Conservation (phyloP, 805 yeast species). For the Saccharomycopsis fibuligera region DNA sequence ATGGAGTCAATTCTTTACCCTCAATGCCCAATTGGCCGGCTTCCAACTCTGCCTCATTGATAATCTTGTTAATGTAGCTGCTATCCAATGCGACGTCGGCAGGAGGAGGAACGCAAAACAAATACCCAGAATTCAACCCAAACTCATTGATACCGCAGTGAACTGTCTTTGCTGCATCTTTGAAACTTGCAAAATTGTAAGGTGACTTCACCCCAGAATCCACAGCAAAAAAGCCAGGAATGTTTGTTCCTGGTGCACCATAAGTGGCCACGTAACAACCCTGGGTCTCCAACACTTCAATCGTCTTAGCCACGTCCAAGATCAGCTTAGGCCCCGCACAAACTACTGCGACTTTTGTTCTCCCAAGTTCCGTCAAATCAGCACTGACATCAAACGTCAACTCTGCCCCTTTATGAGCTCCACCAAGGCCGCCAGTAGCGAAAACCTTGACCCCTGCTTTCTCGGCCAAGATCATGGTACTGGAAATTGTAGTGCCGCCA, state of each 20-base stretch:
- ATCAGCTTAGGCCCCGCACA: constrained; percentile 90
- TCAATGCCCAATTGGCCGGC: constrained; percentile 46
- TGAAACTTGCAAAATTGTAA: constrained; percentile 45
- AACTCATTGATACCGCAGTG: constrained; percentile 40
- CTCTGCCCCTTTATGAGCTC: constrained; percentile 79
- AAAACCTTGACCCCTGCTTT: constrained; percentile 75
- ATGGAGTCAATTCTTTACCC: constrained; percentile 82
- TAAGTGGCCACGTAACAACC: constrained; percentile 80
- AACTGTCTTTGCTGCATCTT: constrained; percentile 59
- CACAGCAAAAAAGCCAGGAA: constrained; percentile 80
- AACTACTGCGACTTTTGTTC: constrained; percentile 83
- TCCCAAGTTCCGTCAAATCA: constrained; percentile 76
- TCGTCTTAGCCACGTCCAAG: constrained; percentile 69
- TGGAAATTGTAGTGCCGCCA: constrained; percentile 90
- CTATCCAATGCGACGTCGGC: constrained; percentile 50
- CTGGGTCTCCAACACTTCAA: constrained; percentile 85
- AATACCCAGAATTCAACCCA: constrained; percentile 56
- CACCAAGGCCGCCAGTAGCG: constrained; percentile 93
- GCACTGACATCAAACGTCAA: constrained; percentile 77
- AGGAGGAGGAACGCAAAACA: constrained; percentile 84
- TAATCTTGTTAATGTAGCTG: constrained; percentile 45
- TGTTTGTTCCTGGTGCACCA: constrained; percentile 43
- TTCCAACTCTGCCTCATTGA: constrained; percentile 49
- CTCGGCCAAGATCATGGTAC: constrained; percentile 77
- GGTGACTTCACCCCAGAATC: constrained; percentile 74